Percentiles rank a stretch among this genome's conserved stretches.
Conservation (phyloP, 2,329 filamentous ascomycete species). For the Fusarium mundagurra region DNA sequence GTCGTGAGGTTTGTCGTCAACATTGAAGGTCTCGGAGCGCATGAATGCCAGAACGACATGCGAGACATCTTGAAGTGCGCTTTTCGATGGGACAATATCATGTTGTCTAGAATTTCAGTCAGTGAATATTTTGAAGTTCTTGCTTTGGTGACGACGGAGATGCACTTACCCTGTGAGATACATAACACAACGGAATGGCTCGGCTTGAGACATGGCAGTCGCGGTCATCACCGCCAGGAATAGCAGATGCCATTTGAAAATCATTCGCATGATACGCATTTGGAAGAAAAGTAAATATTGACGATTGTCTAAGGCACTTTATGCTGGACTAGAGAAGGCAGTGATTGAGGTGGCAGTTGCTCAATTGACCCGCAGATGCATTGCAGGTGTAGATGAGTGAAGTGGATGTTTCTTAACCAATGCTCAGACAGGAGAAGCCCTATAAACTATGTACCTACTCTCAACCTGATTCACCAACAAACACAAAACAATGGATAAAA, state of each 20-base stretch:
- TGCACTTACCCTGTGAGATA: constrained; percentile 59
- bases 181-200: constrained; percentile 52
- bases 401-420: neutral
- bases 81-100: constrained; percentile 51
- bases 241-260: neutral
- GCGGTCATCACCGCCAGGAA: neutral
- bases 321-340: neutral
- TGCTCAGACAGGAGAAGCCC: neutral
- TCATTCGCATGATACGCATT: neutral
- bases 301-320: neutral
- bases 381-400: neutral
- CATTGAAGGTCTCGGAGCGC: constrained; percentile 62
- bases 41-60: constrained; percentile 70
- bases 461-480: neutral
- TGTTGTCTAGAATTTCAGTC: constrained; percentile 56
- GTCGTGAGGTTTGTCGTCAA: constrained; percentile 44
- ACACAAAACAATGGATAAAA: too few relatives aligned
- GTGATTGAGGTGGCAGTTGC: neutral
- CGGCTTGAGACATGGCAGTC: neutral
- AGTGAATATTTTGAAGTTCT: neutral
- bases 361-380: neutral
- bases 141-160: neutral
- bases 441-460: neutral
- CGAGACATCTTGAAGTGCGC: constrained; percentile 57
- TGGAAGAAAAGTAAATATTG: neutral